These are phyloP conservation scores for Tetrahymena elliotti DNA, from an alignment of 73 alveolate species.

Conservation along the genomic window DNA sequence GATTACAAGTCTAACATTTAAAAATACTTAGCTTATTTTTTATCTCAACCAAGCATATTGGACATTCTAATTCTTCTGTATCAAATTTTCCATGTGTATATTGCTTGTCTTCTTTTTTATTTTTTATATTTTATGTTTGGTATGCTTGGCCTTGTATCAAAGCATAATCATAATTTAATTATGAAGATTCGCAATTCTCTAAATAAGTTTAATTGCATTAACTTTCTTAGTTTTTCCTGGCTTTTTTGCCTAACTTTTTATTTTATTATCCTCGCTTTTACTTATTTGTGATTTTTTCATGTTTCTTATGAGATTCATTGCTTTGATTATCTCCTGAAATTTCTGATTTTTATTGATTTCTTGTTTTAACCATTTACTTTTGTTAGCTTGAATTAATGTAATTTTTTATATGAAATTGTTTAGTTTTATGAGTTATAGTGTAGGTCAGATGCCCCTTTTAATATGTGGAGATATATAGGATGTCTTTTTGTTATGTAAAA, in stretches of 20 bases:
- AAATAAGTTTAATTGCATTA: no score
- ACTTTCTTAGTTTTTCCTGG: no score
- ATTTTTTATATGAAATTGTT: not conserved
- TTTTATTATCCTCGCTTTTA: not conserved
- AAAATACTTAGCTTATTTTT: not conserved
- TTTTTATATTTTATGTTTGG: not conserved
- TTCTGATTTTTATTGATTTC: not conserved
- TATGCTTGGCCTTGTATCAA: no score
- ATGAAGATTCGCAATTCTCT: not conserved
- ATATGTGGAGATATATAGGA: not conserved
- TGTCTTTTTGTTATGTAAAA: not conserved
- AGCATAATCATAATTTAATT: no score
- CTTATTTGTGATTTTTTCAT: not conserved
- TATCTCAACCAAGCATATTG: not conserved
- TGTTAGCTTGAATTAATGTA: not conserved
- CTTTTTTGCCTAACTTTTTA: no score
- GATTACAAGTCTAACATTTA: not conserved
- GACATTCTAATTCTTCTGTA: not conserved
- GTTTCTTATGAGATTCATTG: not conserved
- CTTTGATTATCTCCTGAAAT: not conserved
- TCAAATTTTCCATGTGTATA: not conserved
- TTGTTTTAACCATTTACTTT: not conserved
- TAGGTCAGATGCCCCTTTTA: not conserved
- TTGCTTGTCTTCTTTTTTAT: not conserved
- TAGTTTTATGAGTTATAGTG: not conserved